Evolutionary conservation across 306 rosid genomes (phyloP).

Genomic region (Luffa acutangula): DNA sequence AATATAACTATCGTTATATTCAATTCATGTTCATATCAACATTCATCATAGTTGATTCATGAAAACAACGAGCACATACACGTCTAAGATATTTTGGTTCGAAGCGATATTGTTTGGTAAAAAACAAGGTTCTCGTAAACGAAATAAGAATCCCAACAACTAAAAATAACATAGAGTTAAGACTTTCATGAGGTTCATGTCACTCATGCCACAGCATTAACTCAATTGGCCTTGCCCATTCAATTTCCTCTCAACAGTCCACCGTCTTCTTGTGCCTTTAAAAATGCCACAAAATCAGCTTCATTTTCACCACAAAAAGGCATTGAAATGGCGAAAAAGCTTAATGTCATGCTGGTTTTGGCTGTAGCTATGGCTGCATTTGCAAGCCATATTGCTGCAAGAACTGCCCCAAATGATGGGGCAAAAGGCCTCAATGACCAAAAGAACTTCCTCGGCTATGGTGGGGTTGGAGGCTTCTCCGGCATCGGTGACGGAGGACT

Average conservation of each 20-base stretch:
- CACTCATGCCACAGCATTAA: background rate
- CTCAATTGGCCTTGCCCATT: background rate
- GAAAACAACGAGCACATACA: too few relatives aligned
- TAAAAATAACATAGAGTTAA: background rate
- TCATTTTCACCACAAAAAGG: background rate
- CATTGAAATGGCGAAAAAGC: slow-evolving; percentile 27
- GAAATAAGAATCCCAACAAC: background rate
- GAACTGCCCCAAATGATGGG: slow-evolving; percentile 28
- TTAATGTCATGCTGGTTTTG: slow-evolving; percentile 31
- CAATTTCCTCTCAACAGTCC: background rate
- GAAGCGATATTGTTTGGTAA: too few relatives aligned
- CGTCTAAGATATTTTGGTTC: too few relatives aligned
- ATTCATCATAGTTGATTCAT: too few relatives aligned
- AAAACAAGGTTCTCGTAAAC: too few relatives aligned
- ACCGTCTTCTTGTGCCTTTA: background rate
- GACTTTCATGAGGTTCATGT: background rate
- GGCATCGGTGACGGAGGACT: slow-evolving; percentile 52
- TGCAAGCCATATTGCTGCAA: slow-evolving; percentile 25
- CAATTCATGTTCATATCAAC: too few relatives aligned
- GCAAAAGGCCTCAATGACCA: slow-evolving; percentile 46
- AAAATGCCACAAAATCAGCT: background rate
- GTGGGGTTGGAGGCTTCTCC: slow-evolving; percentile 48
- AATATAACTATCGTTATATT: too few relatives aligned
- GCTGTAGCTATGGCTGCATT: slow-evolving; percentile 44
- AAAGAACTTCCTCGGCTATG: slow-evolving; percentile 44